Conservation (phyloP, 305 asterid genomes). For the Galium porrigens region DNA sequence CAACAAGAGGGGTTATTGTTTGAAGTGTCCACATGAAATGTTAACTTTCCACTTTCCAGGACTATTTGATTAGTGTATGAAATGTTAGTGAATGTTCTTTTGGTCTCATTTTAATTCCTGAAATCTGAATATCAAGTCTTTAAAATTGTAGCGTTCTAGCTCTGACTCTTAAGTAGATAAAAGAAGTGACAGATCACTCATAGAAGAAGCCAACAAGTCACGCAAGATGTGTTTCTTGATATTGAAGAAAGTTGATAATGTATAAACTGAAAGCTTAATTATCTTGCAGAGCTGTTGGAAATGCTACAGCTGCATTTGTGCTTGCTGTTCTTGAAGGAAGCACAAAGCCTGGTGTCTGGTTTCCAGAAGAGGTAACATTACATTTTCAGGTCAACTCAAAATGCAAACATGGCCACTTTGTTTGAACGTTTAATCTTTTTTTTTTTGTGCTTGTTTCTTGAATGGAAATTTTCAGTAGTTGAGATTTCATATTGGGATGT, state of each 20-base stretch:
- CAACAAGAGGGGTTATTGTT: neutral
- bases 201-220: neutral
- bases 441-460: neutral
- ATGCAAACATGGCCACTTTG: neutral
- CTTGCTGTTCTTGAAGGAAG: constrained; percentile 73
- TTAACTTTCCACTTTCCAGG: neutral
- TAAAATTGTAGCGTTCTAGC: neutral
- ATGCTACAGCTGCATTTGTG: constrained; percentile 50
- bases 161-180: neutral
- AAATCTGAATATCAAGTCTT: neutral
- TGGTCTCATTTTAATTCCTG: neutral
- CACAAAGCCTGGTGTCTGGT: constrained; percentile 81
- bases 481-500: neutral
- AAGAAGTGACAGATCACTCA: neutral
- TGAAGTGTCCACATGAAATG: neutral
- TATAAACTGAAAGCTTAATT: neutral
- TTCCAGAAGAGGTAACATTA: constrained; percentile 58
- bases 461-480: neutral
- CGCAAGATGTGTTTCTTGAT: neutral
- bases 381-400: neutral
- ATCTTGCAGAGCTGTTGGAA: constrained; percentile 55
- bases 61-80: neutral
- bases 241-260: neutral
- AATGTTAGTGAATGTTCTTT: neutral
- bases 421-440: neutral